Conservation (phyloP, 345 rosid genomes). For the Syzygium oleosum region DNA sequence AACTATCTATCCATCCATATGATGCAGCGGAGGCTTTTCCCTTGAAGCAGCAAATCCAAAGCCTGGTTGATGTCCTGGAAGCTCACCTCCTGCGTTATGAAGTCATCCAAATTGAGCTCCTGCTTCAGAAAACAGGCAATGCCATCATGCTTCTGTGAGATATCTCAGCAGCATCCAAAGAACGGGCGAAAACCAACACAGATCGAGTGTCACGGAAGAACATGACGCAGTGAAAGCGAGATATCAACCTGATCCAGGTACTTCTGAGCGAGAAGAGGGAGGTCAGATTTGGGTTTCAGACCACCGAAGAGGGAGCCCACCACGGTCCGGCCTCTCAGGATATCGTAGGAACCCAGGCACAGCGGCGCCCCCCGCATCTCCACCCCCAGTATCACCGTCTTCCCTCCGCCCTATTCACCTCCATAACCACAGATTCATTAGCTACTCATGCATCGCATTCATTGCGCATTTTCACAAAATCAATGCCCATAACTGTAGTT, state of each 20-base stretch:
- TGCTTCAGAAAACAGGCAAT: background rate
- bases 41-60: conserved; percentile 33
- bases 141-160: background rate
- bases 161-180: background rate
- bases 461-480: background rate
- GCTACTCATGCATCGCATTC: background rate
- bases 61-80: conserved; percentile 58
- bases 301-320: conserved; percentile 49
- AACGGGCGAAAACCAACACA: background rate
- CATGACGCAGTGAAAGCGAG: background rate
- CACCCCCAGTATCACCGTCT: conserved; percentile 54
- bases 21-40: conserved; percentile 49
- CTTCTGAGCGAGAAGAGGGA: conserved; percentile 34
- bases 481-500: background rate
- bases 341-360: conserved; percentile 15
- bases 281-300: conserved; percentile 43
- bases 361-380: conserved; percentile 24
- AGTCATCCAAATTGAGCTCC: conserved; percentile 39
- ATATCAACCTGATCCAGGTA: conserved; percentile 18
- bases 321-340: conserved; percentile 36
- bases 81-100: conserved; percentile 37
- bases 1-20: conserved; percentile 42
- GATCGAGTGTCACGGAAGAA: background rate
- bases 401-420: conserved; percentile 49
- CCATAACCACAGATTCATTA: background rate